A percentile compares a stretch with the other conserved stretches of the same genome.
phyloP scores from a whole-genome alignment of 2,329 filamentous ascomycete genomes.

The Xylaria digitata region DNA sequence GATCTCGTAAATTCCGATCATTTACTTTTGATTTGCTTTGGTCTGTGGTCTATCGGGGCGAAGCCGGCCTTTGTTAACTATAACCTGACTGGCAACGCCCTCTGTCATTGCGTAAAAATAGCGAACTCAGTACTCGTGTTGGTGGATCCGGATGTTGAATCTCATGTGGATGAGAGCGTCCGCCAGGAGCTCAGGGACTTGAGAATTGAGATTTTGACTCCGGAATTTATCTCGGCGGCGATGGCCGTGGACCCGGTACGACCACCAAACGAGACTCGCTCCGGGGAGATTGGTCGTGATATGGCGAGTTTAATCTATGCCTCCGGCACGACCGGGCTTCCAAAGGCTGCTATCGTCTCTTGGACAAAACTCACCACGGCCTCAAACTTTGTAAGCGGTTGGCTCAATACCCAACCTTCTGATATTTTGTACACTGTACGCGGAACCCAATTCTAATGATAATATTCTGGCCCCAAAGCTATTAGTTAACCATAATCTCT shows the following conservation, averaged over 20 bases:
- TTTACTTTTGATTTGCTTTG: constrained; percentile 80
- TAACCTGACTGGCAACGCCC: constrained; percentile 76
- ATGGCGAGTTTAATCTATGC: constrained; percentile 85
- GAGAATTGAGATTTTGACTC: constrained; percentile 70
- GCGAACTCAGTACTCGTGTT: constrained; percentile 75
- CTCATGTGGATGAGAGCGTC: constrained; percentile 68
- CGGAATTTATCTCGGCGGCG: constrained; percentile 67
- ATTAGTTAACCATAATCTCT: constrained; percentile 23
- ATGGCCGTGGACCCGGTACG: constrained; percentile 63
- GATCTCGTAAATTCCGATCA: constrained; percentile 84
- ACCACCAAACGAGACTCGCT: constrained; percentile 67
- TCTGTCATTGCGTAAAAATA: constrained; percentile 78
- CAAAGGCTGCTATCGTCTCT: constrained; percentile 81
- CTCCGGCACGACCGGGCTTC: constrained; percentile 85
- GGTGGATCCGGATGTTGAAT: constrained; percentile 71
- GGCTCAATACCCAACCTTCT: constrained; percentile 66
- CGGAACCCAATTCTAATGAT: constrained; percentile 9
- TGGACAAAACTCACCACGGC: constrained; percentile 73
- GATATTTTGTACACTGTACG: constrained; percentile 82
- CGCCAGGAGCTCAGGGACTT: constrained; percentile 61
- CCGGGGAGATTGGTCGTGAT: constrained; percentile 61
- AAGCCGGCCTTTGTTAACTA: constrained; percentile 90
- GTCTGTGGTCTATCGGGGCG: constrained; percentile 84
- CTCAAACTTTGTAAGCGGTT: constrained; percentile 63
- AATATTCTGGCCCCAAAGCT: background rate